Evolutionary conservation across 2,329 filamentous ascomycete genomes (phyloP), one percentile per base, ranked within the genome.

Genomic region (Pezicula radicicola): DNA sequence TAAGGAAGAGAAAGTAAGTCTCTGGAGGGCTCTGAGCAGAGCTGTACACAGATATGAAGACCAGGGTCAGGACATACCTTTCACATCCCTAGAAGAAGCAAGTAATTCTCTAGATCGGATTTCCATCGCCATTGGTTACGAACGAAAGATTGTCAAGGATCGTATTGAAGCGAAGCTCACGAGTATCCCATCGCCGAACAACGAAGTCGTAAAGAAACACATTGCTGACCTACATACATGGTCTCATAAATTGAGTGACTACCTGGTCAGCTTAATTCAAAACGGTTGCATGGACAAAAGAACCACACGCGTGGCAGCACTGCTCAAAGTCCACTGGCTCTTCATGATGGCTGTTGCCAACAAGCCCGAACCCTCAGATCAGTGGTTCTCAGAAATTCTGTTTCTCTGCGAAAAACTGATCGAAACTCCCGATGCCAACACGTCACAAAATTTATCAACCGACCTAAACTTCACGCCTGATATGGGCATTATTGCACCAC

Each of bases 401-500:
- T 50, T 49, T 10, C 46, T 63, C n/a, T 57, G 59, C 41, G 60
- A 62, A 18, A 49, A 50, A 33, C 44, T 60, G 4, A 43, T 58
- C 12, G 13, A 45, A 16, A 45, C 30, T 13, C 30, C 41, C 2
- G 44, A 55, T 6, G 53, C 41, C 9, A 46, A 25, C 8, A 48
- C 44, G 10, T 45, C 46, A 10, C 19, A 43, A 13, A 48, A 44
- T 15, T 39, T 30, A 1, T 46, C 47, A 48, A 55, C 10, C 50
- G 55, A 33, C 10, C 30, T 25, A 55, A 61, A 50, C 0, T 67
- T 67, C 35, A 60, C 62, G 2, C 49, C 65, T 3, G 61, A 66
- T 45, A 51, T 63, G 16, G 59, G 61, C 5, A 33, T 66, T 5
- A 60, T 66, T 16, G 55, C 61, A 7, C 62, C 62, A 19, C 40